Percentiles rank a stretch among this genome's conserved stretches.
Evolutionary conservation across 306 rosid genomes (phyloP).

Genomic region (Gastrolobium bilobum): DNA sequence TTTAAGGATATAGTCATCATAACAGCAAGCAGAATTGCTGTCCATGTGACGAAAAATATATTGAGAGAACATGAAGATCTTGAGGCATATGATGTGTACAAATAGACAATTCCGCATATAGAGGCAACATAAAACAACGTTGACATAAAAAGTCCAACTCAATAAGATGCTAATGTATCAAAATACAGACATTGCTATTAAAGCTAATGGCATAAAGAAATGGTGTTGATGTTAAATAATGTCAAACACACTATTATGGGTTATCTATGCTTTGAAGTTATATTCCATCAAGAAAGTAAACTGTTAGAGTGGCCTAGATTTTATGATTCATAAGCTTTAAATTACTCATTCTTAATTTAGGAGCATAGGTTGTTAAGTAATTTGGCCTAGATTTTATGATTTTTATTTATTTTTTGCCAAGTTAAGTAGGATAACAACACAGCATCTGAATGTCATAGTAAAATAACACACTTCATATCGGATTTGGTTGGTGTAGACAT

Average conservation of each 20-base stretch:
- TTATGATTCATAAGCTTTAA: too few species aligned
- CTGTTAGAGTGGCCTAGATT: background rate
- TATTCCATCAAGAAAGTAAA: background rate
- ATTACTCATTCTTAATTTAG: too few species aligned
- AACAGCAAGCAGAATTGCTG: constrained; percentile 75
- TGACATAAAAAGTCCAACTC: constrained; percentile 60
- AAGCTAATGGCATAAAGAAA: too few species aligned
- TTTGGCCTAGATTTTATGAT: too few species aligned
- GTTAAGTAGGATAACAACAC: too few species aligned
- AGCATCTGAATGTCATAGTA: too few species aligned
- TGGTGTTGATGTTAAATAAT: background rate
- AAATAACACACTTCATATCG: too few species aligned
- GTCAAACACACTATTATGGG: background rate
- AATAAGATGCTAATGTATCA: constrained; percentile 29
- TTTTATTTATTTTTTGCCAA: too few species aligned
- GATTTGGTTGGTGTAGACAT: too few species aligned
- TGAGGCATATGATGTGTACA: constrained; percentile 68
- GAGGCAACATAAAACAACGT: constrained; percentile 73
- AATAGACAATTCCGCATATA: constrained; percentile 68
- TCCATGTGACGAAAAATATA: constrained; percentile 90
- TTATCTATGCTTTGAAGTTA: background rate
- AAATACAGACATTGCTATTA: constrained; percentile 4
- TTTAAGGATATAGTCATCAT: constrained; percentile 76
- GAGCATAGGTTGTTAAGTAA: too few species aligned
- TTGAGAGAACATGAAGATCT: constrained; percentile 71